Evolutionary conservation across 176 grass and related monocot genomes (phyloP), one percentile per base, ranked within the genome.

Genomic region (Musa troglodytarum): DNA sequence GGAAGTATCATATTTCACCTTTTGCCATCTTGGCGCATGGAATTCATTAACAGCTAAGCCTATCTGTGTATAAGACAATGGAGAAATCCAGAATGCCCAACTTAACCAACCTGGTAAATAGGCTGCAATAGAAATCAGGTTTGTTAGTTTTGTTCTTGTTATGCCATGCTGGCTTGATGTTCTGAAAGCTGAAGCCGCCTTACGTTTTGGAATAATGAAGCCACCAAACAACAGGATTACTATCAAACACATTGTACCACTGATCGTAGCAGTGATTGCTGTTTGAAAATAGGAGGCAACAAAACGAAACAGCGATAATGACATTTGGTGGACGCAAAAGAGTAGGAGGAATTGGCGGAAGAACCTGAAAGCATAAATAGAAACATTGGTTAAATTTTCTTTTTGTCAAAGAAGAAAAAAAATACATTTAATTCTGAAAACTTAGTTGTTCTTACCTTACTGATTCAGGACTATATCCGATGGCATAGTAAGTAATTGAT

Each of bases 11-110:
- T 10, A 20, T 10, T 52, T 76, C 68, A 96, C 92, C 84, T 91
- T 83, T 55, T 89, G 77, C 88, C 92, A 96, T 91, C 92, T 85
- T 58, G 82, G 71, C 54, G 92, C 79, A 53, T 84, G 76, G 75
- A 96, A 96, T 81, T 96, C 92, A 80, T 96, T 96, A 71, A 85
- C 70, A 55, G 92, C 78, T 76, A 96, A 76, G 68, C 81, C 82
- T 79, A 96, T 89, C 74, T 96, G 88, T 68, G 84, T 72, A 50
- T 91, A 91, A 7, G 92, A 81, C 55, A 91, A 74, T 79, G 88
- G 92, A 54, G 88, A 88, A 55, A 91, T 25, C 92, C 92, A 91
- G 85, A 91, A 96, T 74, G 81, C 88, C 92, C 92, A 96, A 80
- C 85, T 89, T 25, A 91, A 77, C 92, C 92, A 96, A 63, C 65